These are phyloP conservation scores for Quercus phellos DNA, from an alignment of 331 rosid species.

Conservation along the genomic window DNA sequence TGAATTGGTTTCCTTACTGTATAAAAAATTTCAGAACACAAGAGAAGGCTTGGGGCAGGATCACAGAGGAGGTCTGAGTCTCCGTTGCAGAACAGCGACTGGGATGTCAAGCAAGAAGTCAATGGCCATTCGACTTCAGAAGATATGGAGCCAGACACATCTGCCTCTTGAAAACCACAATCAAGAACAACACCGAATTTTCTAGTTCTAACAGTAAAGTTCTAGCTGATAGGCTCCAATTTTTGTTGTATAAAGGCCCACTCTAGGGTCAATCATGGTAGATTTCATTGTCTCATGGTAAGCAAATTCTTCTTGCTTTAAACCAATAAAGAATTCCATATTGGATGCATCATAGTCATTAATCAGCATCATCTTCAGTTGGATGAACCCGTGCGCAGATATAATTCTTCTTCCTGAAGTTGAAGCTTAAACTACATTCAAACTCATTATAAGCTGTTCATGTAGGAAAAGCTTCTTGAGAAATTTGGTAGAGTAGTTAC, in stretches of 20 bases:
- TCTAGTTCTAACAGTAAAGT: conserved; percentile 28
- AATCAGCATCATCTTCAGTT: conserved; percentile 1
- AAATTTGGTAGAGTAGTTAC: neutral
- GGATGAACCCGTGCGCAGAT: conserved; percentile 2
- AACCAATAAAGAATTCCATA: conserved; percentile 29
- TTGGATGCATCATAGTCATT: neutral
- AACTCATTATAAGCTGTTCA: neutral
- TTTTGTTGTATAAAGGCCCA: conserved; percentile 36
- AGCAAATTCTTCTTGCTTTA: conserved; percentile 23
- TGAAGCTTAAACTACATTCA: neutral
- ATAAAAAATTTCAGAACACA: conserved; percentile 43
- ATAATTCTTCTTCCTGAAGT: neutral
- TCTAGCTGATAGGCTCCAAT: conserved; percentile 34
- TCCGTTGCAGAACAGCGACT: conserved; percentile 30
- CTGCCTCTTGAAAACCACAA: no score
- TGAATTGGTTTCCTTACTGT: conserved; percentile 7
- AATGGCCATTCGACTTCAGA: conserved; percentile 36
- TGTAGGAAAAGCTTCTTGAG: neutral
- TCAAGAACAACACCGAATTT: neutral
- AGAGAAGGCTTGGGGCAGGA: conserved; percentile 44
- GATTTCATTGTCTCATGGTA: conserved; percentile 24
- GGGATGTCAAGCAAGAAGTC: conserved; percentile 38
- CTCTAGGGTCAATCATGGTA: conserved; percentile 33
- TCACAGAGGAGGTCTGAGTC: conserved; percentile 26
- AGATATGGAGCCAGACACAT: conserved; percentile 42